Base-by-base conservation (phyloP, 1,284 basidiomycete species). In the Prillingera fragicola region DNA sequence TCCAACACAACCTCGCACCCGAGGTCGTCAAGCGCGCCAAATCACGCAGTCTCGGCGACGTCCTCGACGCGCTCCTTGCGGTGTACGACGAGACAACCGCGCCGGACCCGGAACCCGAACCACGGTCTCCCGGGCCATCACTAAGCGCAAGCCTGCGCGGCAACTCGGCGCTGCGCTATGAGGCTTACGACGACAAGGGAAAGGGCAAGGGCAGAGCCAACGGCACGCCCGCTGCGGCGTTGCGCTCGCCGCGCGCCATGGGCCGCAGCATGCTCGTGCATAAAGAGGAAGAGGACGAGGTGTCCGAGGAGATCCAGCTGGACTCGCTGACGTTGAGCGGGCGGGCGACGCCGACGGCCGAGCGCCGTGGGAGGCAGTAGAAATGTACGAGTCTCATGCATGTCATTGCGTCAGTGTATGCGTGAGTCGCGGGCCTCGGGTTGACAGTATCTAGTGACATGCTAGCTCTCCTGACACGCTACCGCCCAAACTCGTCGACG, bases 31-130 rank as follows among this genome's bases (percentile, higher is more conserved):
- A 22, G 4, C 35, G 28, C 2, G 28, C 57, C 10, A 54, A 45
- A 27, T 50, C 50, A 5, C 33, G 51, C 8, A 26, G 54, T 48
- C n/a, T n/a, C n/a, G n/a, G n/a, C n/a, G n/a, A 60, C 33, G 24
- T 59, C 1, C 50, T 60, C 17, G 51, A 40, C n/a, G 52, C 60
- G 4, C 47, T 62, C 4, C 39, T 53, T 7, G 42, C 26, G 7
- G 41, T 50, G n/a, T 29, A 48, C 27, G 37, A 39, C 21, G 50
- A 52, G 29, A 33, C 40, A 18, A 36, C 14, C 12, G n/a, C 14
- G 12, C 15, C 23, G 14, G 9, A 17, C 15, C 10, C 10, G 1
- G 13, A 12, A 3, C 17, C 24, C 8, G 10, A 13, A 17, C 15
- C 21, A 31, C 38, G 22, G 12, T 36, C 32, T 13, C 28, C 3